Conservation (phyloP, 2,329 filamentous ascomycete species). For the Periconia sp. region DNA sequence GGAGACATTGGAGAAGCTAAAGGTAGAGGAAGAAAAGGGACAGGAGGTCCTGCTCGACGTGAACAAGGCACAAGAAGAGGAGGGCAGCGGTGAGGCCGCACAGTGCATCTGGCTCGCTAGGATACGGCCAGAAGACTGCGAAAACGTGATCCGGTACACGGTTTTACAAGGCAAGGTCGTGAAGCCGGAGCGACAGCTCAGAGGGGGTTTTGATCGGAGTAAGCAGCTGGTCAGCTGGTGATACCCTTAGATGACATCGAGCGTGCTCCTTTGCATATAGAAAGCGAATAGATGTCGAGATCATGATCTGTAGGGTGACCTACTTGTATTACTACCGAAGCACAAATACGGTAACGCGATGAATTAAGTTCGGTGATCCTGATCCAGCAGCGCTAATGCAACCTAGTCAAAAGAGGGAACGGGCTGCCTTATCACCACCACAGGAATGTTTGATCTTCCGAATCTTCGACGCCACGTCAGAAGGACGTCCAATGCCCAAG, state of each 20-base stretch:
- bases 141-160: constrained; percentile 89
- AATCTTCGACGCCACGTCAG: no score
- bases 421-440: not conserved
- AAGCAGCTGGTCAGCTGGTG: constrained; percentile 89
- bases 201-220: constrained; percentile 87
- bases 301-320: no score
- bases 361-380: no score
- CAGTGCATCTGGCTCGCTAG: constrained; percentile 95
- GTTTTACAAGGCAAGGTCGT: constrained; percentile 92
- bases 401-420: constrained; percentile 1
- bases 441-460: no score
- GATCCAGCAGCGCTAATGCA: constrained; percentile 5
- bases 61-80: constrained; percentile 46
- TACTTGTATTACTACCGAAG: no score
- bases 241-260: no score
- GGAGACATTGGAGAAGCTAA: constrained; percentile 45
- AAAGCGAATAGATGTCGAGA: no score
- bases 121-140: constrained; percentile 85
- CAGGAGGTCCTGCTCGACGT: constrained; percentile 38
- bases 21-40: constrained; percentile 48
- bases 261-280: no score
- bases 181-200: constrained; percentile 82
- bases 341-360: no score
- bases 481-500: no score
- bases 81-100: constrained; percentile 59